These are phyloP conservation scores for Dactylonectria estremocensis DNA, from an alignment of 2,329 filamentous ascomycete genomes.

Conservation along the genomic window DNA sequence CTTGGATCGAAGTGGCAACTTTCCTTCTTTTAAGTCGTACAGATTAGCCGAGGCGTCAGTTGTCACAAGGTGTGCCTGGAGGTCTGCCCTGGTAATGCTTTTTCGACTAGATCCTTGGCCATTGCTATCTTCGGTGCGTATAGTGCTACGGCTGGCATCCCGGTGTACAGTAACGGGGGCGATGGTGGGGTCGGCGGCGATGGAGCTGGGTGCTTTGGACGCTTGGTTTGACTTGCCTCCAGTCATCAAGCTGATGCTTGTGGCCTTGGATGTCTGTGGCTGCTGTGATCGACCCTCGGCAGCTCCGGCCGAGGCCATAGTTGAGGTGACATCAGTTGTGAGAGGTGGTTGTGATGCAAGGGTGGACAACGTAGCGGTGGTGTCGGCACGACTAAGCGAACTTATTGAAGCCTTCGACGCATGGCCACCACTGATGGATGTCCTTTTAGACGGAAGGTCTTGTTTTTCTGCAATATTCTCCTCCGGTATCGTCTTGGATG, in stretches of 20 bases:
- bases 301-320: slow-evolving; percentile 51
- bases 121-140: slow-evolving; percentile 61
- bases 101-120: slow-evolving; percentile 56
- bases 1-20: slow-evolving; percentile 52
- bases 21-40: slow-evolving; percentile 58
- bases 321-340: slow-evolving; percentile 56
- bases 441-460: slow-evolving; percentile 59
- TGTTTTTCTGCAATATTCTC: slow-evolving; percentile 48
- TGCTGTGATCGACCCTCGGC: slow-evolving; percentile 59
- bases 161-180: slow-evolving; percentile 66
- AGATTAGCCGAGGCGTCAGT: slow-evolving; percentile 55
- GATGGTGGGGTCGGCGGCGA: slow-evolving; percentile 61
- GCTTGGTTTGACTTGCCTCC: slow-evolving; percentile 62
- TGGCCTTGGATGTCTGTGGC: slow-evolving; percentile 62
- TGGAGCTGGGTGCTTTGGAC: slow-evolving; percentile 60
- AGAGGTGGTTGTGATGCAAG: slow-evolving; percentile 50
- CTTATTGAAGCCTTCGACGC: slow-evolving; percentile 59
- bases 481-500: slow-evolving; percentile 54
- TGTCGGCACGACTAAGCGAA: slow-evolving; percentile 60
- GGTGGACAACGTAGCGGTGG: slow-evolving; percentile 50
- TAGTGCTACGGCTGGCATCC: slow-evolving; percentile 61
- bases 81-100: slow-evolving; percentile 62
- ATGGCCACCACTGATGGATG: slow-evolving; percentile 57
- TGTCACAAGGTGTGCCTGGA: slow-evolving; percentile 53
- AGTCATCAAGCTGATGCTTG: slow-evolving; percentile 63